These are phyloP conservation scores for Stenogyne calaminthoides DNA, from an alignment of 305 asterid genomes.

Conservation along the genomic window DNA sequence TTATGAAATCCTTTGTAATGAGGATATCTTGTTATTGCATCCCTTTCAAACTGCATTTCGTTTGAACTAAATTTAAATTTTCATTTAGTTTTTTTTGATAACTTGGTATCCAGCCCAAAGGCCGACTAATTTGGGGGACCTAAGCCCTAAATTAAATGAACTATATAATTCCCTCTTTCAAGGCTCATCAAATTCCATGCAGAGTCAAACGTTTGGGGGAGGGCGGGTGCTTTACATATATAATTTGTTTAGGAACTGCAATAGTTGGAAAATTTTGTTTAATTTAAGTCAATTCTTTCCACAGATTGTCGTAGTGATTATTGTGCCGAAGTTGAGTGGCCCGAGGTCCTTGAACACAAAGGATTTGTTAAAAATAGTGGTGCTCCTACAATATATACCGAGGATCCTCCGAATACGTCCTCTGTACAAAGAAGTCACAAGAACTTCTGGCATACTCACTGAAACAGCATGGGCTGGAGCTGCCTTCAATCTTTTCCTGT, in stretches of 20 bases:
- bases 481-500: slow-evolving; percentile 75
- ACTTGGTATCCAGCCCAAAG: no score
- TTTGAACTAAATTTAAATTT: neutral
- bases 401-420: slow-evolving; percentile 55
- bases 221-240: neutral
- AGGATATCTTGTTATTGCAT: neutral
- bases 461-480: slow-evolving; percentile 98
- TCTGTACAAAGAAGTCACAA: slow-evolving; percentile 49
- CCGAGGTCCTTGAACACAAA: slow-evolving; percentile 53
- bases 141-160: neutral
- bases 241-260: slow-evolving; percentile 14
- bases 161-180: neutral
- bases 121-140: no score
- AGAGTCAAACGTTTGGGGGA: neutral
- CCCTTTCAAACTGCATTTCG: neutral
- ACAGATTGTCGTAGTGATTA: slow-evolving; percentile 45
- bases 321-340: slow-evolving; percentile 47
- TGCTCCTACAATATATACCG: slow-evolving; percentile 53
- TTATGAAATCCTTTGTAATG: neutral
- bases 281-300: slow-evolving; percentile 26
- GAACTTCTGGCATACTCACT: slow-evolving; percentile 84
- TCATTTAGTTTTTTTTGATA: no score
- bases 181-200: neutral
- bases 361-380: slow-evolving; percentile 49
- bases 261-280: slow-evolving; percentile 27